Evolutionary conservation across 1,284 basidiomycete genomes (phyloP).

Genomic region (Ustilago crameri): DNA sequence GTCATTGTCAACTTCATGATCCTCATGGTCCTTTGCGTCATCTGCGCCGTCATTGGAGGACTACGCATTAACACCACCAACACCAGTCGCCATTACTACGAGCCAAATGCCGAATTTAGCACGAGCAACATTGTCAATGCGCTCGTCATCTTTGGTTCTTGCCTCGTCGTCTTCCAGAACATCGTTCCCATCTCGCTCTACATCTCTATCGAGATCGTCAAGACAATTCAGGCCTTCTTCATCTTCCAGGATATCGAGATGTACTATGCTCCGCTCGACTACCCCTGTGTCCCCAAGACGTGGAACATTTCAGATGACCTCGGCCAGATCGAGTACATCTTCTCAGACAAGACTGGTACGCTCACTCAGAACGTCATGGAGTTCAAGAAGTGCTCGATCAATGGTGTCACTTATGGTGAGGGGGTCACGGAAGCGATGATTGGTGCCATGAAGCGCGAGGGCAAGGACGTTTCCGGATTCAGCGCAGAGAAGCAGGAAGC

Average conservation of each 20-base stretch:
- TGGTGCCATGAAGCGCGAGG: constrained; percentile 86
- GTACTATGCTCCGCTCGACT: constrained; percentile 86
- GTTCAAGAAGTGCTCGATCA: constrained; percentile 93
- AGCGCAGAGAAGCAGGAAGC: constrained; percentile 72
- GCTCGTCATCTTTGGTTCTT: constrained; percentile 80
- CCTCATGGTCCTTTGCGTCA: constrained; percentile 81
- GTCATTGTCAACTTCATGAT: constrained; percentile 92
- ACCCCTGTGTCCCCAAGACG: constrained; percentile 91
- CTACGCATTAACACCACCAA: constrained; percentile 75
- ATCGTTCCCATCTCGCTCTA: constrained; percentile 97
- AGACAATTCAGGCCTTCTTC: constrained; percentile 96
- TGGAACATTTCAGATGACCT: constrained; percentile 99
- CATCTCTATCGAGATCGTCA: constrained; percentile 97
- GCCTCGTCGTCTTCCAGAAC: constrained; percentile 93
- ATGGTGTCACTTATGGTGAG: constrained; percentile 87
- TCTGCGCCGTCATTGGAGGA: constrained; percentile 79
- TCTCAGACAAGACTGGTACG: constrained; percentile 82
- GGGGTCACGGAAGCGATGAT: constrained; percentile 94
- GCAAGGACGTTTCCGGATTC: constrained; percentile 74
- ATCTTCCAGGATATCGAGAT: constrained; percentile 95
- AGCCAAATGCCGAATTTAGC: constrained; percentile 43
- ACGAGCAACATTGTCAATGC: constrained; percentile 77
- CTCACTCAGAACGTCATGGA: constrained; percentile 85
- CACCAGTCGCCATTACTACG: constrained; percentile 79
- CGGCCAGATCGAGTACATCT: constrained; percentile 96